Conservation (phyloP, 176 grass and related monocot species). For the Triticum monococcum region DNA sequence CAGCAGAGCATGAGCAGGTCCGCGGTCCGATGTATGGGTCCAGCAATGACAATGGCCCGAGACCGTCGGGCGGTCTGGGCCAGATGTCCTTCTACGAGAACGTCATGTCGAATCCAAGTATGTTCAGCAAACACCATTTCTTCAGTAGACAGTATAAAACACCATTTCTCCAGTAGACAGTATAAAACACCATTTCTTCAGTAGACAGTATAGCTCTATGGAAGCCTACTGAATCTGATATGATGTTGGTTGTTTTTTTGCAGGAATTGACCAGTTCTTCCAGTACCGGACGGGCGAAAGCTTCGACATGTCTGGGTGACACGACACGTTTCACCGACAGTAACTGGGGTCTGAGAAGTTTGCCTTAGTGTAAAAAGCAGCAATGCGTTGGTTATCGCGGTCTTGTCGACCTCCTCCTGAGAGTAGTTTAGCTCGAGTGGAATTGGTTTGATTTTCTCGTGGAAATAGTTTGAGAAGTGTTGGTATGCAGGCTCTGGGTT, state of each 20-base stretch:
- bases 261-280: conserved; percentile 72
- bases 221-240: neutral
- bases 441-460: neutral
- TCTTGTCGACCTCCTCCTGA: conserved; percentile 13
- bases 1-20: conserved; percentile 20
- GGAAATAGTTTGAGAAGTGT: conserved; percentile 33
- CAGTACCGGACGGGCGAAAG: conserved; percentile 51
- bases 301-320: conserved; percentile 84
- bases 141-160: neutral
- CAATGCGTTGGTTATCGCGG: neutral
- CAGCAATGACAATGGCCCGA: conserved; percentile 47
- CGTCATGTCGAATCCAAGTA: conserved; percentile 71
- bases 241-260: conserved; percentile 11
- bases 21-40: conserved; percentile 51
- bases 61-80: conserved; percentile 49
- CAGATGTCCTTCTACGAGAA: conserved; percentile 82
- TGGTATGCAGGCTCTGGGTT: neutral
- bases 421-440: conserved; percentile 18
- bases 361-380: neutral
- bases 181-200: neutral
- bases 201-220: neutral
- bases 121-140: neutral
- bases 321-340: neutral
- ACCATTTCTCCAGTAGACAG: neutral
- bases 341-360: neutral